A percentile compares a stretch with the other conserved stretches of the same genome.
phyloP scores from a whole-genome alignment of 805 yeast species.

The Yamadazyma kitorensis region DNA sequence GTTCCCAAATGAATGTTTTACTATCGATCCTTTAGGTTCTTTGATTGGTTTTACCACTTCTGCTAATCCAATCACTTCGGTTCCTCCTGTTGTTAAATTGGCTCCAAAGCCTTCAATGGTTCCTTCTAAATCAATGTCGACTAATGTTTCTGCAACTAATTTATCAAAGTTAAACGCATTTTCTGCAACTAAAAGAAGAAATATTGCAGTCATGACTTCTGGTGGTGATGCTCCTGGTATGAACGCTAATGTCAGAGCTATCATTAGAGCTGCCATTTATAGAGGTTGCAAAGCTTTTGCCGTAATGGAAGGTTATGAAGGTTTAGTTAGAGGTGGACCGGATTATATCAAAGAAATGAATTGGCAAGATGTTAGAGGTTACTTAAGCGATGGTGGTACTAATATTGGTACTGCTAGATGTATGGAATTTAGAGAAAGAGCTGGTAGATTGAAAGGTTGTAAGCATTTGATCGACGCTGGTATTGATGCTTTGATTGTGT shows the following conservation, averaged over 20 bases:
- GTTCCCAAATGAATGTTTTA: constrained; percentile 72
- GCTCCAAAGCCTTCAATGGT: constrained; percentile 15
- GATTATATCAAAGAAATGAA: constrained; percentile 66
- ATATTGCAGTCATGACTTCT: constrained; percentile 94
- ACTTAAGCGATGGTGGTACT: constrained; percentile 91
- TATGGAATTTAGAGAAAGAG: constrained; percentile 76
- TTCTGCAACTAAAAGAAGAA: constrained; percentile 30
- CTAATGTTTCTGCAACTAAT: constrained; percentile 15
- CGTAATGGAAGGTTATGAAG: constrained; percentile 92
- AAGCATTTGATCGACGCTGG: constrained; percentile 82
- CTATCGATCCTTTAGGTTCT: constrained; percentile 81
- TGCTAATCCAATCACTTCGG: constrained; percentile 53
- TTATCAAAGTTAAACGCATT: constrained; percentile 13
- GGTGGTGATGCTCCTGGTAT: constrained; percentile 99
- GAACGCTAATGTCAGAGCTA: constrained; percentile 95
- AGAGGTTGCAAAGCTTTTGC: constrained; percentile 89
- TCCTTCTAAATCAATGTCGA: constrained; percentile 10
- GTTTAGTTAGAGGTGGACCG: constrained; percentile 84
- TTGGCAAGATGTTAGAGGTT: constrained; percentile 96
- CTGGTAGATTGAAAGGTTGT: constrained; percentile 82
- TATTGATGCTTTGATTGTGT: constrained; percentile 90
- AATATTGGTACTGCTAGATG: constrained; percentile 95
- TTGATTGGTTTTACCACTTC: constrained; percentile 75
- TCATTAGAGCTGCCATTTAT: constrained; percentile 87
- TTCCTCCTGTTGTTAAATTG: constrained; percentile 39